phyloP scores from a whole-genome alignment of 768 basidiomycete genomes.

The Inosperma sp. region DNA sequence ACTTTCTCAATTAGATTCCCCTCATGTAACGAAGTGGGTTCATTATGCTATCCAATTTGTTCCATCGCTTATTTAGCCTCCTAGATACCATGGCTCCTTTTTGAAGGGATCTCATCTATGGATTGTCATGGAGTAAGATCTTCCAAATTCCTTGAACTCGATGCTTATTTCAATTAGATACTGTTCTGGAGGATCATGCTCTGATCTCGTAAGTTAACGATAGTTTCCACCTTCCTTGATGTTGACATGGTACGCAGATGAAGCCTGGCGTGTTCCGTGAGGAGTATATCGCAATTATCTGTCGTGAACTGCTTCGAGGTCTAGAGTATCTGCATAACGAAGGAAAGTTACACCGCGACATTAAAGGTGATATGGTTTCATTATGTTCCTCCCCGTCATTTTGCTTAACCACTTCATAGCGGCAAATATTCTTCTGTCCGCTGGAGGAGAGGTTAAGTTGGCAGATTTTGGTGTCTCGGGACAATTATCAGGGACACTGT shows the following conservation, averaged over 20 bases:
- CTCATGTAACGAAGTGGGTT: conserved; percentile 90
- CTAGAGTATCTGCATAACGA: conserved; percentile 94
- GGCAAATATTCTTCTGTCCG: conserved; percentile 89
- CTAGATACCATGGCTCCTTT: conserved; percentile 90
- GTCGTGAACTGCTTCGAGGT: conserved; percentile 85
- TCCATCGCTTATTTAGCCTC: conserved; percentile 13
- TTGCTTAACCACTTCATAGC: conserved; percentile 43
- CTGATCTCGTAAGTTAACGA: conserved; percentile 77
- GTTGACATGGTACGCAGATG: conserved; percentile 56
- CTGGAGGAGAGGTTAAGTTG: conserved; percentile 92
- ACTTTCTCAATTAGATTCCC: conserved; percentile 91
- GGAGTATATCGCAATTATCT: conserved; percentile 98
- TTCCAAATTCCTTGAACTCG: neutral
- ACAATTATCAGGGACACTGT: conserved; percentile 88
- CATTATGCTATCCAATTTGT: conserved; percentile 6
- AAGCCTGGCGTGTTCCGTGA: conserved; percentile 97
- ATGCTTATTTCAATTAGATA: conserved; percentile 49
- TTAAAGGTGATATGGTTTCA: conserved; percentile 77
- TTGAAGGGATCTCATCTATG: conserved; percentile 94
- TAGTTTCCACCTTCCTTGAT: neutral
- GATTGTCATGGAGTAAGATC: conserved; percentile 94
- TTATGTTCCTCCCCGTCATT: neutral
- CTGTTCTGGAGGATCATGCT: conserved; percentile 97
- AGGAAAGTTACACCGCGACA: conserved; percentile 98
- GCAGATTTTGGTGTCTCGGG: conserved; percentile 99